phyloP scores from a whole-genome alignment of 2,329 filamentous ascomycete species.

The Ophiostoma tasmaniense region DNA sequence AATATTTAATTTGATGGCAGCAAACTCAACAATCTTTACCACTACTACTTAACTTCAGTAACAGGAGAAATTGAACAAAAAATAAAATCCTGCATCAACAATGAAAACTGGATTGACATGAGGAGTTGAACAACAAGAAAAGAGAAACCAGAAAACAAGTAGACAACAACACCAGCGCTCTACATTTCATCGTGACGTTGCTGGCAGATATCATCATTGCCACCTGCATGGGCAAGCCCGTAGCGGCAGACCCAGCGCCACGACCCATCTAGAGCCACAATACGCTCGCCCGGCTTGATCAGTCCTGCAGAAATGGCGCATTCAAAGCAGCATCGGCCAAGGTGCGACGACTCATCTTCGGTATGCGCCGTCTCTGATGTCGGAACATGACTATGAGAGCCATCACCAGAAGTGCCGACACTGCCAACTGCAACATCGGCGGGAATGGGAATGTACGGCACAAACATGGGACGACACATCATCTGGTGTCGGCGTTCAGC shows the following conservation, averaged over 20 bases:
- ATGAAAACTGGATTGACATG: background rate
- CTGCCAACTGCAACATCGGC: background rate
- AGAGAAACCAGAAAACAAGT: background rate
- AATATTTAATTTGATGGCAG: too few species aligned
- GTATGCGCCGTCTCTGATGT: background rate
- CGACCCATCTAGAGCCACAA: background rate
- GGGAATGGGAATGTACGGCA: background rate
- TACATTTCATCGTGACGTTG: background rate
- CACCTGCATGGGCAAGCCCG: background rate
- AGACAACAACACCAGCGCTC: background rate
- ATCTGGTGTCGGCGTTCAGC: background rate
- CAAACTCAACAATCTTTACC: too few species aligned
- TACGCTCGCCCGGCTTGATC: background rate
- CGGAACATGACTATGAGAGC: too few species aligned
- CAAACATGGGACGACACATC: background rate
- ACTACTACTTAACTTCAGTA: too few species aligned
- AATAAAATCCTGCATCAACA: too few species aligned
- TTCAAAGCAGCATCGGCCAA: constrained; percentile 2
- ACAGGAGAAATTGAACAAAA: too few species aligned
- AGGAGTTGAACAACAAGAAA: background rate
- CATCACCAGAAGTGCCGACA: too few species aligned
- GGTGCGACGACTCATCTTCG: background rate
- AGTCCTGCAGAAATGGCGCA: background rate
- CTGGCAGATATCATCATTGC: background rate
- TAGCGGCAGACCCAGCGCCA: constrained; percentile 7